A percentile compares a stretch with the other conserved stretches of the same genome.
phyloP scores from a whole-genome alignment of 148 eudicot genomes.

The Silene latifolia region DNA sequence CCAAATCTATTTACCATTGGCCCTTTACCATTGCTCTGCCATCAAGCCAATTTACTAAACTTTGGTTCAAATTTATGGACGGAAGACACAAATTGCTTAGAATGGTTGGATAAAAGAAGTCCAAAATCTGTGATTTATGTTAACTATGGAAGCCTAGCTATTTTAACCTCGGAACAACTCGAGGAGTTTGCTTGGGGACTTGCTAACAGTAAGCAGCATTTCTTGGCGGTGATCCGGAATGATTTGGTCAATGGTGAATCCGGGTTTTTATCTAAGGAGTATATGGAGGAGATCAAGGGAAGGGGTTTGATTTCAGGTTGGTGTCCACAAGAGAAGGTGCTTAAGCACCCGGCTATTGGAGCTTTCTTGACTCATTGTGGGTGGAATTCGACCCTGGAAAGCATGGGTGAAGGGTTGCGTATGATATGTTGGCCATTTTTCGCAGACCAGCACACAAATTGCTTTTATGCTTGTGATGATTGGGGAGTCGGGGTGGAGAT shows the following conservation, averaged over 20 bases:
- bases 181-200: slow-evolving; percentile 37
- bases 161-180: slow-evolving; percentile 13
- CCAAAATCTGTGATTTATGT: slow-evolving; percentile 32
- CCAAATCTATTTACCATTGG: slow-evolving; percentile 18
- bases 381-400: slow-evolving; percentile 44
- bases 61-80: slow-evolving; percentile 37
- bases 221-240: slow-evolving; percentile 26
- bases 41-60: neutral
- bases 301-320: slow-evolving; percentile 26
- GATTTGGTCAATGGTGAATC: slow-evolving; percentile 7
- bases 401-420: slow-evolving; percentile 38
- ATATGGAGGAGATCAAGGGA: slow-evolving; percentile 18
- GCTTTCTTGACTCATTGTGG: slow-evolving; percentile 40
- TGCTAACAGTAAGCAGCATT: slow-evolving; percentile 27
- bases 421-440: slow-evolving; percentile 50
- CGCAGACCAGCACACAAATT: slow-evolving; percentile 43
- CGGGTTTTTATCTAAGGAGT: slow-evolving; percentile 8
- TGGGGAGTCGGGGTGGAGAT: slow-evolving; percentile 57
- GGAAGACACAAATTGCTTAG: slow-evolving; percentile 35
- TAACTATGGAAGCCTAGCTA: slow-evolving; percentile 28
- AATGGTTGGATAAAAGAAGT: slow-evolving; percentile 36
- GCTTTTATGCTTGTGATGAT: slow-evolving; percentile 24
- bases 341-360: slow-evolving; percentile 28
- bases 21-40: slow-evolving; percentile 15
- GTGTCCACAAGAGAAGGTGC: slow-evolving; percentile 33